Evolutionary conservation across 2,329 filamentous ascomycete genomes (phyloP), one percentile per base, ranked within the genome.

Genomic region (Penicillium sp.): DNA sequence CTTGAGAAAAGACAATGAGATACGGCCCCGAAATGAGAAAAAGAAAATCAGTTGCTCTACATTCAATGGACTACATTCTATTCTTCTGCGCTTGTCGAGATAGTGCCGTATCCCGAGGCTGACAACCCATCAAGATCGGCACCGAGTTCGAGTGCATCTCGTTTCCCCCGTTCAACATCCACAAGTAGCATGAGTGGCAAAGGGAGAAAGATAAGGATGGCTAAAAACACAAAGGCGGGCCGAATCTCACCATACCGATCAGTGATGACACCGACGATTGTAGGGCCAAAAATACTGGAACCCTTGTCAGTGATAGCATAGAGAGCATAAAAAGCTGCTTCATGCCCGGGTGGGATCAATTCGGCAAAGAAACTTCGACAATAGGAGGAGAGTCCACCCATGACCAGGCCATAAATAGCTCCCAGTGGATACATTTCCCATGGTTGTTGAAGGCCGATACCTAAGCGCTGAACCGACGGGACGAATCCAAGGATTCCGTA

Each of bases 221-320:
- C 91, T 41, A 99, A 79, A 71, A 99, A 99, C 82, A 90, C 92
- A 74, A 99, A 99, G 1, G 93, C 93, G 7, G 90, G 90, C 48
- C 90, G 83, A 57, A 95, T 93, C 64, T 90, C 87, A 5, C 90
- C 90, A 27, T 88, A 89, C 50, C 80, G 85, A 74, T 98, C 93
- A 13, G 95, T 96, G 63, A 99, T 96, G 13, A 87, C 86, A 1
- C 93, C 95, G 0, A 99, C 95, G 70, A 99, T 93, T 0, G 91
- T 90, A 0, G 95, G 95, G 0, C 95, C 95, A 73, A 99, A 97
- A 2, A 98, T 82, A 70, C 90, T 96, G 22, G 90, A 95, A 1
- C 93, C 93, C 75, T 99, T 99, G 73, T 99, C 95, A 1, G 95
- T 98, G 62, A 98, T 97, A 35, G 95, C 95, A 71, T 98, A 99